Base-by-base conservation (phyloP, 495 filamentous ascomycete genomes). In the Penicillium daleae region DNA sequence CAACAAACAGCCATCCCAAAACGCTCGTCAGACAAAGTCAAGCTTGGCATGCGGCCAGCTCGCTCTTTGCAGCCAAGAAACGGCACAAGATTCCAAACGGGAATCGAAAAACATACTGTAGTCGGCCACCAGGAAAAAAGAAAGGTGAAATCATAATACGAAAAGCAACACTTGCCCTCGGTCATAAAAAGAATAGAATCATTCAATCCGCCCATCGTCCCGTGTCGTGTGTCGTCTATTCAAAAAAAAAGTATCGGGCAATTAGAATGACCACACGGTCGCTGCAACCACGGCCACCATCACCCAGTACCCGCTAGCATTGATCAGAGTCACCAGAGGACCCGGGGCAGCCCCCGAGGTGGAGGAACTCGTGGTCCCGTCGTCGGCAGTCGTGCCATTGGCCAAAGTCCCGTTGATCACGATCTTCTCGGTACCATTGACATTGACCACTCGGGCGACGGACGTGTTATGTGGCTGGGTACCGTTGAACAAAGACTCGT, bases 341-440 rank as follows among this genome's bases (percentile, higher is more conserved):
- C 67, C 74, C 15, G 62, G 71, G 29, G 69, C 78, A 27, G 70
- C 79, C 17, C 69, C 78, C 7, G 68, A 66, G 37, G 62, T 48
- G 8, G 66, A 17, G 46, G 19, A 22, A 9, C 3, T 26, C 3
- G 46, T 24, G 4, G 46, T 56, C 10, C 63, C 46, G 24, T 87
- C 85, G 15, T 82, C 71, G 5, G 85, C 83, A 0, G 91, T 92
- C 2, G 93, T 97, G 27, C 90, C 92, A 67, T 95, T 95, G 21
- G 90, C 86, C 49, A 97, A 74, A 0, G 92, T 93, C 12, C 95
- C 95, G 65, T 96, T 95, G 74, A 97, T 80, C 56, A 92, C 79
- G 61, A 97, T 85, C 19, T 86, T 93, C 52, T 78, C 57, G 0
- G 87, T 95, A 26, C 89, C 91, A 67, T 97, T 93, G 27, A 92